These are phyloP conservation scores for Salix caprea DNA, from an alignment of 345 rosid species.

Conservation along the genomic window DNA sequence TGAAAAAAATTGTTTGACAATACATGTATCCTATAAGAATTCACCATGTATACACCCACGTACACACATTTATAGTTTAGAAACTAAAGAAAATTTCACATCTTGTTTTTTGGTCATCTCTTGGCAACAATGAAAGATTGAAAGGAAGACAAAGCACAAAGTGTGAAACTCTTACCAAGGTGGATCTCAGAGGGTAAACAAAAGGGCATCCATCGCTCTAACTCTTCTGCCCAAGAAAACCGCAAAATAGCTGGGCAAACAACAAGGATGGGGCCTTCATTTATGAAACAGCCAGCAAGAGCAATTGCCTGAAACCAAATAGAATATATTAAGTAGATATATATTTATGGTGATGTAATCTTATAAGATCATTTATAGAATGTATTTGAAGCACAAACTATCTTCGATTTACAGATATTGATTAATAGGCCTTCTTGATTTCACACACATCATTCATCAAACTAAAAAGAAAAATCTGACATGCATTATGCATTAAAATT, in stretches of 20 bases:
- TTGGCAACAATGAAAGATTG: neutral
- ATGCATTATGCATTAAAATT: neutral
- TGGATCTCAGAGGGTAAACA: slow-evolving; percentile 90
- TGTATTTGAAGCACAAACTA: neutral
- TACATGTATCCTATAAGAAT: too few relatives aligned
- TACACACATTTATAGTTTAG: too few relatives aligned
- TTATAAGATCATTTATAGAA: slow-evolving; percentile 5
- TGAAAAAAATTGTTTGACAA: too few relatives aligned
- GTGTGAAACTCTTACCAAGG: slow-evolving; percentile 51
- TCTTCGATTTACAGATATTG: neutral
- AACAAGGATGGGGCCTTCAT: slow-evolving; percentile 76
- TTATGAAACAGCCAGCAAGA: slow-evolving; percentile 77
- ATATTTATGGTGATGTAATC: slow-evolving; percentile 6
- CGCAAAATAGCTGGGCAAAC: slow-evolving; percentile 95
- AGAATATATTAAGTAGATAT: slow-evolving; percentile 4
- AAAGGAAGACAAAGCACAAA: neutral
- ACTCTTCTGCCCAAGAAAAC: slow-evolving; percentile 88
- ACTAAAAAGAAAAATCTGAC: neutral
- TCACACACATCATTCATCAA: neutral
- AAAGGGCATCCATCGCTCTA: slow-evolving; percentile 89
- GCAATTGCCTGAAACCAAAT: slow-evolving; percentile 71
- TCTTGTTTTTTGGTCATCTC: neutral
- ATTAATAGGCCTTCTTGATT: neutral
- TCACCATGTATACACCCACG: too few relatives aligned
- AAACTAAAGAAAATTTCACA: neutral